Evolutionary conservation across 495 filamentous ascomycete species (phyloP).

Genomic region (Choiromyces venosus): DNA sequence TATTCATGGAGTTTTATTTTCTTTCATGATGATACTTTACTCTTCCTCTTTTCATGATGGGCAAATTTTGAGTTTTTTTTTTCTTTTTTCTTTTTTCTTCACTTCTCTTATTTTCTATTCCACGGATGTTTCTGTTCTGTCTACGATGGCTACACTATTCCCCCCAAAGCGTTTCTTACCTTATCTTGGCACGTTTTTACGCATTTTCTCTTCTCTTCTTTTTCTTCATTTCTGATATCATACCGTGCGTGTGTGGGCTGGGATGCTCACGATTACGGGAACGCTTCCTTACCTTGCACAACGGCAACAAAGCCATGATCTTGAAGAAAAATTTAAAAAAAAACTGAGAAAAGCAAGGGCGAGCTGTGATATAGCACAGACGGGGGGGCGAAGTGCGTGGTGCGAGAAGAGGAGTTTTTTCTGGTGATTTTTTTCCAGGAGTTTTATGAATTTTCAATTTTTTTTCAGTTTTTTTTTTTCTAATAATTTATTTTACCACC

Average conservation of each 20-base stretch:
- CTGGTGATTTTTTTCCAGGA: no score
- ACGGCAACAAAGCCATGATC: neutral
- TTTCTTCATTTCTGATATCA: neutral
- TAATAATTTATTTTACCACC: no score
- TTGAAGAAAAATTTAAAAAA: neutral
- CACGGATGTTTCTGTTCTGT: neutral
- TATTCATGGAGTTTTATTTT: neutral
- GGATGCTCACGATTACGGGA: no score
- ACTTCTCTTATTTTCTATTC: neutral
- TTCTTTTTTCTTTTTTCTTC: neutral
- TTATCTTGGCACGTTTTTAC: neutral
- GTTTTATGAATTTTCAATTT: no score
- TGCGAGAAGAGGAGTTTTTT: no score
- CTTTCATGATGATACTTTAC: neutral
- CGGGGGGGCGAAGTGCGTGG: no score
- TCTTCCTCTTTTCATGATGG: neutral
- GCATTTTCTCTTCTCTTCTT: neutral
- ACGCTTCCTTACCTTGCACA: neutral
- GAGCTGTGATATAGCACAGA: no score
- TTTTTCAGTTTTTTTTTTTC: no score
- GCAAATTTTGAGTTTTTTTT: neutral
- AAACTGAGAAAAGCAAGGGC: neutral
- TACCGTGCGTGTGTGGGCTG: no score
- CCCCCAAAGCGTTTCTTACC: neutral
- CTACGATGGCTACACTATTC: neutral